These are phyloP conservation scores for Tetrapisispora arboricola DNA, from an alignment of 805 yeast species.

Conservation along the genomic window DNA sequence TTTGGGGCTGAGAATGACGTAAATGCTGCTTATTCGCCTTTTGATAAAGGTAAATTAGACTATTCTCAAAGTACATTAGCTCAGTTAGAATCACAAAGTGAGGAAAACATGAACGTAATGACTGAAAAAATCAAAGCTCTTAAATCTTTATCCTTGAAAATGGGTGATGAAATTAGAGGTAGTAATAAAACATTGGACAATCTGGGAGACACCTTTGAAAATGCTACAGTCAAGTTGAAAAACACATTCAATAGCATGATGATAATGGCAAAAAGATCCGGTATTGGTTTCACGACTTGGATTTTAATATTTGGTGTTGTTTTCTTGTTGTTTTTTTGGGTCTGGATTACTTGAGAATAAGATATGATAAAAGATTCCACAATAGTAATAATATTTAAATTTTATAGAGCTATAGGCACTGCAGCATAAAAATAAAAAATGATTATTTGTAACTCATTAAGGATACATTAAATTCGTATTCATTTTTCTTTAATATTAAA, in stretches of 20 bases:
- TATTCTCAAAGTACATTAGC: conserved; percentile 45
- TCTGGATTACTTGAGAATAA: conserved; percentile 28
- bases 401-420: neutral
- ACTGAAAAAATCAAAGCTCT: conserved; percentile 43
- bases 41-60: conserved; percentile 31
- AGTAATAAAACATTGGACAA: conserved; percentile 37
- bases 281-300: conserved; percentile 60
- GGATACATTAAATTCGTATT: no score
- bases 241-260: conserved; percentile 48
- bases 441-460: no score
- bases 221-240: conserved; percentile 38
- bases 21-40: conserved; percentile 31
- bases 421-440: neutral
- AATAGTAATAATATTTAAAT: neutral
- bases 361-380: neutral
- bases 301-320: conserved; percentile 38
- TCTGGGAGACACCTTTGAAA: conserved; percentile 37
- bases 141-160: conserved; percentile 44
- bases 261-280: conserved; percentile 52
- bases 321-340: conserved; percentile 41
- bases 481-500: neutral
- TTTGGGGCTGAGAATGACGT: conserved; percentile 15
- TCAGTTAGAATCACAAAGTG: conserved; percentile 57
- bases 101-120: conserved; percentile 41
- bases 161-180: conserved; percentile 57